Evolutionary conservation across 2,329 filamentous ascomycete genomes (phyloP), one percentile per base, ranked within the genome.

Genomic region (Botrytis squamosa): DNA sequence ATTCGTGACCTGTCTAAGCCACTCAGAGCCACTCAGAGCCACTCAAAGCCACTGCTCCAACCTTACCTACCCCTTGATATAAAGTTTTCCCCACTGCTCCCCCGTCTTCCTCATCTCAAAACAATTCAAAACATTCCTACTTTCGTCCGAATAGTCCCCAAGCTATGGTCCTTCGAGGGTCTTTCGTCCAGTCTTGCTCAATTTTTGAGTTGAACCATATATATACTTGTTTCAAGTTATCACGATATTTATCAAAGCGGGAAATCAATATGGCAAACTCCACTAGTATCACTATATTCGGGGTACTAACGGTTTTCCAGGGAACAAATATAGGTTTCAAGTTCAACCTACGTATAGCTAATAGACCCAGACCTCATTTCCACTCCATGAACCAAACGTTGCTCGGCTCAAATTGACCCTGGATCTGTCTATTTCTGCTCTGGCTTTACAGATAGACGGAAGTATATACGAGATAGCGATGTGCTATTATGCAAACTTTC

Each of bases 291-390:
- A 25, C 25, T 40, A 33, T 12, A 57, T 57, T 29, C 36, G 49
- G 49, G 49, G 40, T 57, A 12, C 6, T 33, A 25, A 57, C 36
- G 36, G 49, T 67, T 25, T 42, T 69, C 38, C 38, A 18, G 62
- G 29, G 42, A 8, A 52, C 38, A 59, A 59, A 42, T 42, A 69
- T 69, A 57, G 49, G 52, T 57, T 49, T 57, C 38, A 40, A 33
- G 14, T n/a, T 68, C 9, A 25, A 57, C n/a, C 52, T 16, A 57
- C 36, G 12, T 57, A 22, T 29, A 33, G 65, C 5, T 38, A 52
- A 67, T 40, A 29, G 36, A 69, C 66, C 38, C 49, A 44, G 49
- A 44, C n/a, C 18, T 69, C 66, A 69, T 69, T 69, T 69, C 66
- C 25, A 57, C 25, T 33, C 55, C n/a, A 29, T 22, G 55, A 42